Percentiles rank a stretch among this genome's conserved stretches.
Conservation (phyloP, 139 green algal genomes). For the Mesotaenium endlicherianum region DNA sequence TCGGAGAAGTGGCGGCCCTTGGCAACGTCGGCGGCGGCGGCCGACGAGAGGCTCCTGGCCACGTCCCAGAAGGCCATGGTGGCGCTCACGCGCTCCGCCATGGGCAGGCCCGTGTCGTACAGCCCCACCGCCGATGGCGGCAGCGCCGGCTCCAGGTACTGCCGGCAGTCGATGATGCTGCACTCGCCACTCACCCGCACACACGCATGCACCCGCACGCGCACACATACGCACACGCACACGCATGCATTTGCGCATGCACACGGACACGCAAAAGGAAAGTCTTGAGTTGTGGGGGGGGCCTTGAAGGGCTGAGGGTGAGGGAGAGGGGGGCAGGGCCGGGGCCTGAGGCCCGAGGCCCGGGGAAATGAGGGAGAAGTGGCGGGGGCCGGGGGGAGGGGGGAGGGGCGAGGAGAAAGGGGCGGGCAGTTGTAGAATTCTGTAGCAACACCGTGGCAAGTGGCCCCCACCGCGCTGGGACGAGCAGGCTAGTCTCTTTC, state of each 20-base stretch:
- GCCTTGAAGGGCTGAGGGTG: neutral
- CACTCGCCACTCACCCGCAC: no score
- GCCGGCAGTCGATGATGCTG: neutral
- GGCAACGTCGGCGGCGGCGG: neutral
- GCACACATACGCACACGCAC: no score
- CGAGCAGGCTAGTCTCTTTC: no score
- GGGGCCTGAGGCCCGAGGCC: neutral
- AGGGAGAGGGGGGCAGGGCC: neutral
- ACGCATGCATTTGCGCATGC: no score
- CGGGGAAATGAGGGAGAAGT: neutral
- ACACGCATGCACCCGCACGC: no score
- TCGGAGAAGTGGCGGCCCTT: slow-evolving; percentile 24
- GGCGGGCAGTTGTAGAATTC: no score
- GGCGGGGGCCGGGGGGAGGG: neutral
- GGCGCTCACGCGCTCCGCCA: neutral
- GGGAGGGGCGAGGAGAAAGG: neutral
- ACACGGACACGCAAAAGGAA: no score
- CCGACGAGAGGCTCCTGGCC: neutral
- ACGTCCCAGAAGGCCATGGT: slow-evolving; percentile 15
- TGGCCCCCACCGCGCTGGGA: no score
- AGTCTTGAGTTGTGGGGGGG: no score
- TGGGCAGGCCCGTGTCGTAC: slow-evolving; percentile 7
- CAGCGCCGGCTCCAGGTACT: neutral
- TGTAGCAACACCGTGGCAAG: no score
- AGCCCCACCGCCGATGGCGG: neutral